These are phyloP conservation scores for Periconia macrospinosa DNA, from an alignment of 2,329 filamentous ascomycete species.

Conservation along the genomic window DNA sequence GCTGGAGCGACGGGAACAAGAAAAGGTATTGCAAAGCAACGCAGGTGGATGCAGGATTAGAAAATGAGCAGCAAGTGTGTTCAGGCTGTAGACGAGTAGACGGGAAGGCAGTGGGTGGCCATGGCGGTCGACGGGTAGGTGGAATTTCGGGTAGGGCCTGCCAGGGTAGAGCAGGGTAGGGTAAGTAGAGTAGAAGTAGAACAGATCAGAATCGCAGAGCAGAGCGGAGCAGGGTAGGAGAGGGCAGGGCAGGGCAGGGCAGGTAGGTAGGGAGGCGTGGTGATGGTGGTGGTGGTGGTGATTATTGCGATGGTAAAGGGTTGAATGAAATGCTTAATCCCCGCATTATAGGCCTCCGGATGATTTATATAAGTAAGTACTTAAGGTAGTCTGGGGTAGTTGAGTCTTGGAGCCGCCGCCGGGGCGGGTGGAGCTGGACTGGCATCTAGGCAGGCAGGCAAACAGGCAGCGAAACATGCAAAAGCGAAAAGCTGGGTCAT, in stretches of 20 bases:
- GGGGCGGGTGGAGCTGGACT: slow-evolving; percentile 5
- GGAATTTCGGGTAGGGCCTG: no score
- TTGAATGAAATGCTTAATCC: slow-evolving; percentile 16
- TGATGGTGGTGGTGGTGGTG: slow-evolving; percentile 21
- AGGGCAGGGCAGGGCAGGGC: no score
- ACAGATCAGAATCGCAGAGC: no score
- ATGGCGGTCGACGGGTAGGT: slow-evolving; percentile 1
- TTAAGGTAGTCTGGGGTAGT: neutral
- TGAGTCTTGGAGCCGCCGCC: neutral
- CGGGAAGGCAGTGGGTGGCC: slow-evolving; percentile 10
- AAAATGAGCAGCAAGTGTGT: neutral
- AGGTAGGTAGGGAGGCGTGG: slow-evolving; percentile 9
- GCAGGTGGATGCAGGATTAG: slow-evolving; percentile 1
- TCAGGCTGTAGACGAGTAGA: slow-evolving; percentile 20
- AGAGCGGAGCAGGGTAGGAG: no score
- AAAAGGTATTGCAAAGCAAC: no score
- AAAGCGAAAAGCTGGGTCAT: no score
- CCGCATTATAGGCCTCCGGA: slow-evolving; percentile 37
- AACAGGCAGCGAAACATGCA: neutral
- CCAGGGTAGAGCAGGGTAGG: no score
- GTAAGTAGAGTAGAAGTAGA: neutral
- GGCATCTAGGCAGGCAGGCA: neutral
- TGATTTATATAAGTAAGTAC: slow-evolving; percentile 7
- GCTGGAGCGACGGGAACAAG: neutral
- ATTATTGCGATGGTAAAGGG: neutral